phyloP scores from a whole-genome alignment of 2,329 filamentous ascomycete species.

The Aspergillus thermomutatus region DNA sequence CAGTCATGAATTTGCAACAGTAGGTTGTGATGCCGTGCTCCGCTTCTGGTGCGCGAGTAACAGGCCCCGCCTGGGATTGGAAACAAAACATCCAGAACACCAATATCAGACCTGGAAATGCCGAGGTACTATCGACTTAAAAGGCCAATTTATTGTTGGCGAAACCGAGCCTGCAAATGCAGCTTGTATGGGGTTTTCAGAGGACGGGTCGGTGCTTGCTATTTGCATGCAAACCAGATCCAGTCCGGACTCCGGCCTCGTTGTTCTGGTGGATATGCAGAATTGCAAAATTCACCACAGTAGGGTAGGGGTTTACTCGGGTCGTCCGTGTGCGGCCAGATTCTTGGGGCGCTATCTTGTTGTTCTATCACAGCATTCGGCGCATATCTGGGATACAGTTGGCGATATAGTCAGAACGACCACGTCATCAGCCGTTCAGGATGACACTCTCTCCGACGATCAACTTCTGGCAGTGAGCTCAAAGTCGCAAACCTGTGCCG shows the following conservation, averaged over 20 bases:
- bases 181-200: conserved; percentile 72
- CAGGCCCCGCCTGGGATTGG: conserved; percentile 65
- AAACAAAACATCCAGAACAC: conserved; percentile 48
- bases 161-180: conserved; percentile 42
- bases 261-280: conserved; percentile 73
- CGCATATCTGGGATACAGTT: conserved; percentile 76
- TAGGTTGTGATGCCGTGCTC: conserved; percentile 75
- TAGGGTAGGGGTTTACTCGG: conserved; percentile 65
- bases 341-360: conserved; percentile 73
- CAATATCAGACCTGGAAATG: conserved; percentile 72
- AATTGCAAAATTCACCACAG: conserved; percentile 65
- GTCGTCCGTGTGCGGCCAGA: conserved; percentile 63
- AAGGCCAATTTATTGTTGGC: conserved; percentile 33
- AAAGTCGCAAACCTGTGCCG: conserved; percentile 62
- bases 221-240: conserved; percentile 45
- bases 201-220: conserved; percentile 81
- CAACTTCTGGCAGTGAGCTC: conserved; percentile 64
- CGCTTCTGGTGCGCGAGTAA: conserved; percentile 77
- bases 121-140: conserved; percentile 51
- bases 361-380: conserved; percentile 67
- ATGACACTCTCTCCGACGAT: conserved; percentile 7
- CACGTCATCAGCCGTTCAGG: conserved; percentile 48
- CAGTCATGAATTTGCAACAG: conserved; percentile 71
- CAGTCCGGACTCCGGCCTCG: conserved; percentile 54
- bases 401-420: conserved; percentile 69